Evolutionary conservation across 176 grass and related monocot species (phyloP), one percentile per base, ranked within the genome.

Genomic region (Puya raimondii): DNA sequence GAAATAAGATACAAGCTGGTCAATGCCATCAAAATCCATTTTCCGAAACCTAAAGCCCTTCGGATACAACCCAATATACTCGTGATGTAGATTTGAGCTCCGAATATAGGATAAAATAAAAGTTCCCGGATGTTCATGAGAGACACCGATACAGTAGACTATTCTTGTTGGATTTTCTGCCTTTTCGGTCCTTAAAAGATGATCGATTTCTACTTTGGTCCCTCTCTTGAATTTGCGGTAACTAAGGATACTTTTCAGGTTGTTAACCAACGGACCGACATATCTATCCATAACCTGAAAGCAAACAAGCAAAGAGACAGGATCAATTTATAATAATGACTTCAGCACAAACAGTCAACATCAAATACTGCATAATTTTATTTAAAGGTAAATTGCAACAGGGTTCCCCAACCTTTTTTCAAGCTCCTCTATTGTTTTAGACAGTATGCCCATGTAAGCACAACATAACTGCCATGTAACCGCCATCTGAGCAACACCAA

Each of bases 161-260:
- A 99, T 93, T 69, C 89, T 86, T 87, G 84, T 91, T 69, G 90
- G 82, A 78, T 99, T 99, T 11, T 93, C 80, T n/a, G 70, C 59
- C 75, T 93, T 99, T 73, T 99, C 95, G 18, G 78, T 75, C 42
- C 68, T 87, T 50, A 99, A 65, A 78, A 86, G 48, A 7, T 91
- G 87, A 78, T 99, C 95, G 53, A 94, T 79, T 81, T 93, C 95
- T 17, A 42, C 74, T 79, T 99, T 93, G 33, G 72, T 88, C 8
- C 95, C 95, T 50, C 86, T 91, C 71, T 72, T 93, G 78, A 94
- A 99, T 72, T 94, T 99, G 49, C 89, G 90, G 57, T 94, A 94
- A 15, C 78, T 71, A 61, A 99, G 82, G 89, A 94, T 94, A 51
- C 71, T 88, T 66, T 94, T 99, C 48, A 99, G 70, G 63, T 99